These are phyloP conservation scores for Dipteronia dyeriana DNA, from an alignment of 345 rosid species.

Conservation along the genomic window DNA sequence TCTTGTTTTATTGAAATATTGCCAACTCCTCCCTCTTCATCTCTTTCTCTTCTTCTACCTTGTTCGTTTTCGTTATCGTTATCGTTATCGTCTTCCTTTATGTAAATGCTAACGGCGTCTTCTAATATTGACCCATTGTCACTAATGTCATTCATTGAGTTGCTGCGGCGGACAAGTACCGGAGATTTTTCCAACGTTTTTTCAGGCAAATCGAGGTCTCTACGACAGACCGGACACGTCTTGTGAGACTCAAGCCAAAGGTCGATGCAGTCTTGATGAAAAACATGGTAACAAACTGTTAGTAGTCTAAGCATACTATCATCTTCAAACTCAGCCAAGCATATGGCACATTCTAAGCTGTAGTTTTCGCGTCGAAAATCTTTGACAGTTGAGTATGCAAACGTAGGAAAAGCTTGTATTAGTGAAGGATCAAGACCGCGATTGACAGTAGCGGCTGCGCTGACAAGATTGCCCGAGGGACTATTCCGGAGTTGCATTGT, in stretches of 20 bases:
- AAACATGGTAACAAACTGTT: constrained; percentile 73
- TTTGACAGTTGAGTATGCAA: constrained; percentile 60
- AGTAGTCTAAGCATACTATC: constrained; percentile 68
- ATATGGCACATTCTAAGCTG: constrained; percentile 80
- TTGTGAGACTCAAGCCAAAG: constrained; percentile 73
- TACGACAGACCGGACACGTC: constrained; percentile 87
- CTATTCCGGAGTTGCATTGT: constrained; percentile 44
- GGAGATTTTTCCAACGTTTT: constrained; percentile 40
- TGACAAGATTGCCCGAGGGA: constrained; percentile 32
- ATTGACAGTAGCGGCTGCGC: not conserved
- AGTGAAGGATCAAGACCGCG: constrained; percentile 65
- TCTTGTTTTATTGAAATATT: not conserved
- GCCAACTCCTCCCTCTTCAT: constrained; percentile 6
- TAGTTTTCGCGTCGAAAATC: constrained; percentile 52
- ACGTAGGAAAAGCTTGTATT: constrained; percentile 58
- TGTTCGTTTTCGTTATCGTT: constrained; percentile 30
- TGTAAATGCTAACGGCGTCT: constrained; percentile 37
- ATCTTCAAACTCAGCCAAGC: constrained; percentile 66
- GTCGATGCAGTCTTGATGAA: constrained; percentile 84
- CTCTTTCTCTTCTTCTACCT: constrained; percentile 25
- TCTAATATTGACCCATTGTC: constrained; percentile 16
- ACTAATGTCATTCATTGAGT: constrained; percentile 11
- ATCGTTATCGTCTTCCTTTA: constrained; percentile 41
- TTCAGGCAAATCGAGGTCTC: constrained; percentile 57
- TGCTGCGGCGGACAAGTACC: not conserved